These are phyloP conservation scores for Mortierella sp. DNA, from an alignment of 371 early-diverging fungal genomes.

Conservation along the genomic window DNA sequence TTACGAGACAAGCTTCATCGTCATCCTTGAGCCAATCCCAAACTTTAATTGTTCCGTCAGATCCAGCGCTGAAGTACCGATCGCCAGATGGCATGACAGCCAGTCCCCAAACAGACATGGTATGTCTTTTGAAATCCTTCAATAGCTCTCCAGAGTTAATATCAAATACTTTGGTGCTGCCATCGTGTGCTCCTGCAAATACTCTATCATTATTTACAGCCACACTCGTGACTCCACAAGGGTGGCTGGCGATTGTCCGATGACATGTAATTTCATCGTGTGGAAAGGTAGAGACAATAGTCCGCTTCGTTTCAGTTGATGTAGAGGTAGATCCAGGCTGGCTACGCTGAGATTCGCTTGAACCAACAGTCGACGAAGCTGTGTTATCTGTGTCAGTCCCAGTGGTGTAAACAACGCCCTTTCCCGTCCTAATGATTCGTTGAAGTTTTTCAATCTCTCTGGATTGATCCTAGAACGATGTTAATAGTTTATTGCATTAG, in stretches of 20 bases:
- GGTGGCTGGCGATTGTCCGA: conserved; percentile 65
- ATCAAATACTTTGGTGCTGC: conserved; percentile 68
- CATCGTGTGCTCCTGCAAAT: conserved; percentile 75
- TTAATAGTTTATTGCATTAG: background rate
- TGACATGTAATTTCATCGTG: conserved; percentile 66
- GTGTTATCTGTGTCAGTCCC: conserved; percentile 1
- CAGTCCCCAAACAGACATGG: conserved; percentile 77
- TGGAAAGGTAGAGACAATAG: conserved; percentile 55
- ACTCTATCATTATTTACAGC: conserved; percentile 62
- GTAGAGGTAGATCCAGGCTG: conserved; percentile 13
- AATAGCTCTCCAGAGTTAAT: conserved; percentile 60
- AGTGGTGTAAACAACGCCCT: conserved; percentile 19
- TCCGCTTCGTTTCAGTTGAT: conserved; percentile 26
- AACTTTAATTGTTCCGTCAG: conserved; percentile 74
- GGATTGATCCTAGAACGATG: conserved; percentile 44
- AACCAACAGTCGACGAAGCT: background rate
- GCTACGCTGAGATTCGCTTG: background rate
- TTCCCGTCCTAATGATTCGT: conserved; percentile 50
- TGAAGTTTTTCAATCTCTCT: conserved; percentile 54
- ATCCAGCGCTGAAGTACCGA: conserved; percentile 69
- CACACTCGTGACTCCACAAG: conserved; percentile 73
- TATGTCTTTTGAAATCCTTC: conserved; percentile 62
- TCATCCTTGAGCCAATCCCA: conserved; percentile 58
- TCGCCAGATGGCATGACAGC: conserved; percentile 61
- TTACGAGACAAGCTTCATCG: conserved; percentile 29